Percentiles rank a stretch among this genome's conserved stretches.
These are phyloP conservation scores for Cudoniella acicularis DNA, from an alignment of 495 filamentous ascomycete species.

Conservation along the genomic window DNA sequence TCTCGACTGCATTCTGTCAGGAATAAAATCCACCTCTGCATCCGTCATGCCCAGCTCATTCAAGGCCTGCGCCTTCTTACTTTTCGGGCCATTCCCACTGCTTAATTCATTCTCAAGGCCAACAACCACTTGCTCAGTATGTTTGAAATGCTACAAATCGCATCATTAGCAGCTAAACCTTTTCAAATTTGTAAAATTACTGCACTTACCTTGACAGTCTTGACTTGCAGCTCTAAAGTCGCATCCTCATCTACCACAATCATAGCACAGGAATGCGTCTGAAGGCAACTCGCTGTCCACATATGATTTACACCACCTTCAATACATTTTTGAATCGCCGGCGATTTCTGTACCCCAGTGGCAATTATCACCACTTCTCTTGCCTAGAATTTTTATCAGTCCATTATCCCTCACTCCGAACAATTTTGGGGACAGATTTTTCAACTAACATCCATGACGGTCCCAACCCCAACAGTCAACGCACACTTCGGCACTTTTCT, in stretches of 20 bases:
- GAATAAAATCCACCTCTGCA: background rate
- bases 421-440: no score
- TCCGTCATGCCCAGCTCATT: background rate
- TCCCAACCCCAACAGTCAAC: constrained; percentile 81
- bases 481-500: constrained; percentile 75
- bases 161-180: no score
- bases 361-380: constrained; percentile 80
- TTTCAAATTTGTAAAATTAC: no score
- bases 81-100: background rate
- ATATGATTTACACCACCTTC: constrained; percentile 84
- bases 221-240: constrained; percentile 76
- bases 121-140: constrained; percentile 55
- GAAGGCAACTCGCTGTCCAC: constrained; percentile 80
- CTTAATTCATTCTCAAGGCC: background rate
- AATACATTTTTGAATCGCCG: constrained; percentile 74
- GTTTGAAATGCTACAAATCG: constrained; percentile 58
- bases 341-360: constrained; percentile 73
- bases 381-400: constrained; percentile 40
- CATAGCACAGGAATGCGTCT: constrained; percentile 74
- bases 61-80: background rate
- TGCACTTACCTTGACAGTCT: constrained; percentile 76
- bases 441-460: constrained; percentile 52
- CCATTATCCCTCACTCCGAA: no score
- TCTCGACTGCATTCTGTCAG: background rate
- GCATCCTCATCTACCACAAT: constrained; percentile 84